Evolutionary conservation across 441 rosid genomes (phyloP).

Genomic region (Jatropha multifida): DNA sequence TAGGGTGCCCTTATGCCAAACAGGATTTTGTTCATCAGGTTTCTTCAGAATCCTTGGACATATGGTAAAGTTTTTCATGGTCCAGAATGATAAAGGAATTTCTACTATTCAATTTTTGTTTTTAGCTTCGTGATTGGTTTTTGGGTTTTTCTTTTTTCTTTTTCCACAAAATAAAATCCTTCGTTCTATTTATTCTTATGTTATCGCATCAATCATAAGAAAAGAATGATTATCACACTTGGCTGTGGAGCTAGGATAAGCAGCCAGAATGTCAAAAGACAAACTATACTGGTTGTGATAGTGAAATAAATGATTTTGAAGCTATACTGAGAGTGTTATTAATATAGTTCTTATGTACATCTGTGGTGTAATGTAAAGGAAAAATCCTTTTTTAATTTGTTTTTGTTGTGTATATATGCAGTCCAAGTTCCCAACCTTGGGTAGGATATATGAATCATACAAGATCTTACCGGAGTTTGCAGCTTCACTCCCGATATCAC

Average conservation of each 20-base stretch:
- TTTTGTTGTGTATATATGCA: constrained; percentile 25
- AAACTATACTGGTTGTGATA: neutral
- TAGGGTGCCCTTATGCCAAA: neutral
- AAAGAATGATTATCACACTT: too few species aligned
- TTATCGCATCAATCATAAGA: too few species aligned
- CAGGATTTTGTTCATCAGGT: too few species aligned
- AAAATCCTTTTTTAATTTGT: neutral
- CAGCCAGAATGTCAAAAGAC: neutral
- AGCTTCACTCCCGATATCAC: constrained; percentile 45
- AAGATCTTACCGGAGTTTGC: constrained; percentile 42
- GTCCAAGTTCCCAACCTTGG: constrained; percentile 47
- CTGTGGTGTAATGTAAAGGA: neutral
- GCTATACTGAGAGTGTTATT: neutral
- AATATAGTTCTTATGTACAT: neutral
- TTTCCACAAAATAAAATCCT: too few species aligned
- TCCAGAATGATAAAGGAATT: too few species aligned
- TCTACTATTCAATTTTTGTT: too few species aligned
- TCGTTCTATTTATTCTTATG: neutral
- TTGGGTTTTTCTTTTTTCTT: neutral
- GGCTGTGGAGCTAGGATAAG: too few species aligned
- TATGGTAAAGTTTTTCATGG: too few species aligned
- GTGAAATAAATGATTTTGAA: neutral
- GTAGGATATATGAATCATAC: constrained; percentile 41
- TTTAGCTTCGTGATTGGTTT: neutral
- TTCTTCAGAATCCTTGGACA: too few species aligned